Conservation (phyloP, 1,284 basidiomycete genomes). For the Ustilago crameri region DNA sequence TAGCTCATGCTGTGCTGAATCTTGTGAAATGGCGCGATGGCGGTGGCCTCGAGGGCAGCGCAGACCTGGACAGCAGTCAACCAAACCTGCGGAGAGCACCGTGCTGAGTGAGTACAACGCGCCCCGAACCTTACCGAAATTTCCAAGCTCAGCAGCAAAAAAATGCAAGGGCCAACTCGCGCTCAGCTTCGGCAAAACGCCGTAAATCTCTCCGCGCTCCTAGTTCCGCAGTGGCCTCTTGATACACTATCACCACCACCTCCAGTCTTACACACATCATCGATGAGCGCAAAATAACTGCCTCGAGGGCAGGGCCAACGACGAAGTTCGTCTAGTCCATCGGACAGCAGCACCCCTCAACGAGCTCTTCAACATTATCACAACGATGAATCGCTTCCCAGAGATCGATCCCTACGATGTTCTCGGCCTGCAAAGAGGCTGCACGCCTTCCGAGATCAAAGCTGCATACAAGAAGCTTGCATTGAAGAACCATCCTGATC, state of each 20-base stretch:
- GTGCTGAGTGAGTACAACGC: constrained; percentile 10
- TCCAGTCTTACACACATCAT: background rate
- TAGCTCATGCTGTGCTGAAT: too few species aligned
- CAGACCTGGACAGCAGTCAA: constrained; percentile 9
- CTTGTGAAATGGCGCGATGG: too few species aligned
- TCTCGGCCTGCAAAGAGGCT: constrained; percentile 50
- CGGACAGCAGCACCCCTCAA: background rate
- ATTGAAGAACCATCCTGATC: constrained; percentile 60
- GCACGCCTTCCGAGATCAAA: constrained; percentile 50
- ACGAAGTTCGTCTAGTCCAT: too few species aligned
- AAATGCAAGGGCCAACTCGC: constrained; percentile 20
- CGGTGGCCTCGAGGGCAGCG: too few species aligned
- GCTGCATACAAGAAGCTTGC: constrained; percentile 62
- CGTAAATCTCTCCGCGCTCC: constrained; percentile 2
- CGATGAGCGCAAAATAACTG: constrained; percentile 6
- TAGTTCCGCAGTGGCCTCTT: background rate
- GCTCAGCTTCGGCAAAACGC: background rate
- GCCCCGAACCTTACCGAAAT: constrained; percentile 9
- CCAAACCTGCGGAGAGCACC: background rate
- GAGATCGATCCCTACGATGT: constrained; percentile 56
- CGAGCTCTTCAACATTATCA: background rate
- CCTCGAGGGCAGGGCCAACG: constrained; percentile 8
- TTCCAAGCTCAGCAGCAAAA: constrained; percentile 2
- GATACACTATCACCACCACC: background rate
- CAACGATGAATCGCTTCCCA: constrained; percentile 19